Base-by-base conservation (phyloP, 148 eudicot species). In the Oxyria digyna region DNA sequence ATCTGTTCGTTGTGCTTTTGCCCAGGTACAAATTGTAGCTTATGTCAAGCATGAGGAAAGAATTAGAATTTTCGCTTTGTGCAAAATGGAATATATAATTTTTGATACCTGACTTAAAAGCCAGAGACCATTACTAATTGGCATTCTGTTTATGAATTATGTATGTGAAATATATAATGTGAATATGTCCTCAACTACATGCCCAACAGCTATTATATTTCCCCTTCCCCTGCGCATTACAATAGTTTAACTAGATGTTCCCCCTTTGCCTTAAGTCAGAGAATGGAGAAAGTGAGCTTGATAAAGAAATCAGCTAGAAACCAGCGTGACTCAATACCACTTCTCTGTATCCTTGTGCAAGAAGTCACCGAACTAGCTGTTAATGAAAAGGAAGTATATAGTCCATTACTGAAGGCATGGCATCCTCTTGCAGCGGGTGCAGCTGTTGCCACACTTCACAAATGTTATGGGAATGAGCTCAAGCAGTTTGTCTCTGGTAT, bases 391-490 rank as follows among this genome's bases (percentile, higher is more conserved):
- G 97, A 94, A 69, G 81, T 84, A 72, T 94, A 88, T 72, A 88
- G 97, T 74, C 91, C 96, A 55, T 45, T 90, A 65, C 78, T 94
- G 68, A 85, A 90, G 73, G 78, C 75, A 74, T 94, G 97, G 97
- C 91, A 94, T 78, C 97, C 99, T 76, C 89, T 87, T 78, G 87
- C 99, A 69, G 82, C 92, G 13, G 93, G 89, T 71, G 84, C 83
- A 52, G 99, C 97, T 49, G 96, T 88, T 70, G 97, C 91, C 45
- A 84, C 89, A 17, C 93, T 88, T 69, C 99, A 94, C 80, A 69
- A 84, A 54, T 94, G 96, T 77, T 94, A 83, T 33, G 85, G 86
- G 55, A 78, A 79, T 65, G 93, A 94, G 77, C 81, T 94, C n/a
- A 85, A 88, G 85, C 83, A 88, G 67, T 94, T 90, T 75, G 86